Conservation (phyloP, 306 rosid genomes). For the Dryas drummondii region DNA sequence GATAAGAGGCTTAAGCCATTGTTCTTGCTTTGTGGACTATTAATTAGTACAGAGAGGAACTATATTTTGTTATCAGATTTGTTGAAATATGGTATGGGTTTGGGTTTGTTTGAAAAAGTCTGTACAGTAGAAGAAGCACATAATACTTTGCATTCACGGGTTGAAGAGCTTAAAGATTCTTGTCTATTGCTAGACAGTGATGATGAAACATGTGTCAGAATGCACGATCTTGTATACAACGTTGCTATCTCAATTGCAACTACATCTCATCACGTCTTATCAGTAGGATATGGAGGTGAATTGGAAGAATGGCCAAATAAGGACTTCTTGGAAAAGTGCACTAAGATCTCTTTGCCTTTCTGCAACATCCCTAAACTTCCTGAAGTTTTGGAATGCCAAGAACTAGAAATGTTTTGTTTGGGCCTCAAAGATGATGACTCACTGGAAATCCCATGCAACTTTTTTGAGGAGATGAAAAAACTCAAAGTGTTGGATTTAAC, state of each 20-base stretch:
- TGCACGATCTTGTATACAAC: constrained; percentile 30
- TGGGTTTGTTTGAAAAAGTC: constrained; percentile 13
- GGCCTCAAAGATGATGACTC: accelerated
- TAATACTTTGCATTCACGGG: not conserved
- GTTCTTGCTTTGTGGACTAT: constrained; percentile 33
- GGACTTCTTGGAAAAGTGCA: constrained; percentile 6
- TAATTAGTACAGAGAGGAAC: not conserved
- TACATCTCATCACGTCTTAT: not conserved
- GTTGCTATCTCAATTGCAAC: constrained; percentile 16
- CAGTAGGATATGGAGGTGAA: constrained; percentile 1
- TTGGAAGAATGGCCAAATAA: constrained; percentile 4
- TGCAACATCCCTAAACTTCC: not conserved
- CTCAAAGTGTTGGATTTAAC: constrained; percentile 30
- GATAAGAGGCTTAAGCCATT: constrained; percentile 9
- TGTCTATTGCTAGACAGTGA: constrained; percentile 20
- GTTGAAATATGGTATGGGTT: constrained; percentile 28
- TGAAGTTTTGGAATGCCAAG: constrained; percentile 2
- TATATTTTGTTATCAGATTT: constrained; percentile 1
- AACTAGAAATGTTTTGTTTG: not conserved
- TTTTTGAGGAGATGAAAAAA: constrained; percentile 14
- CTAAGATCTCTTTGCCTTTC: constrained; percentile 10
- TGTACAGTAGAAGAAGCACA: not conserved
- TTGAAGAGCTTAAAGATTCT: constrained; percentile 20
- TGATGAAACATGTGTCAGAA: not conserved
- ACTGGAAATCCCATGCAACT: constrained; percentile 8